These are phyloP conservation scores for Dioscorea cayenensis DNA, from an alignment of 116 monocot species.

Conservation along the genomic window DNA sequence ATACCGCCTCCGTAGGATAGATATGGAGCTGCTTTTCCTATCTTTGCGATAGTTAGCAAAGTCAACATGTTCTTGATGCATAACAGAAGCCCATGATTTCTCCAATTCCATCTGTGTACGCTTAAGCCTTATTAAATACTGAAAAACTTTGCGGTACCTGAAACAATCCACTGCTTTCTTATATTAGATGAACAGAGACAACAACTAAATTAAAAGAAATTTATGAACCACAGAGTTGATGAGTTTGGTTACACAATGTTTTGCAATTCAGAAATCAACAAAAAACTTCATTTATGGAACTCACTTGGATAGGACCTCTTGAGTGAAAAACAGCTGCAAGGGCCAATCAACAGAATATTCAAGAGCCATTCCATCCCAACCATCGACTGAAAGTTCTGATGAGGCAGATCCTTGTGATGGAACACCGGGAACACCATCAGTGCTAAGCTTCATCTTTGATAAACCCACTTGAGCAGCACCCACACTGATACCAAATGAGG, in stretches of 20 bases:
- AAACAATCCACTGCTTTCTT: slow-evolving; percentile 15
- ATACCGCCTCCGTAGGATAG: slow-evolving; percentile 35
- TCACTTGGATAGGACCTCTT: slow-evolving; percentile 91
- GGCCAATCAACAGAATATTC: slow-evolving; percentile 92
- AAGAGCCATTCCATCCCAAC: slow-evolving; percentile 90
- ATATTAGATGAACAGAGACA: not conserved
- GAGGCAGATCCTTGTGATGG: slow-evolving; percentile 38
- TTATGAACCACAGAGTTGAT: not conserved
- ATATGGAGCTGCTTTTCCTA: slow-evolving; percentile 26
- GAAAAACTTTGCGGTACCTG: slow-evolving; percentile 88
- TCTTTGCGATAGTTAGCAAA: slow-evolving; percentile 74
- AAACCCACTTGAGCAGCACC: slow-evolving; percentile 36
- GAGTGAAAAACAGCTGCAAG: slow-evolving; percentile 88
- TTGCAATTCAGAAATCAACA: not conserved
- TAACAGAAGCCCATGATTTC: slow-evolving; percentile 91
- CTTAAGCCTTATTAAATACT: slow-evolving; percentile 84
- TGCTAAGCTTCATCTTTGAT: slow-evolving; percentile 24
- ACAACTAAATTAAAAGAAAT: not conserved
- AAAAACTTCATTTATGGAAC: slow-evolving; percentile 11
- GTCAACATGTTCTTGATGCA: slow-evolving; percentile 89
- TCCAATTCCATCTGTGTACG: slow-evolving; percentile 99
- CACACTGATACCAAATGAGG: slow-evolving; percentile 54
- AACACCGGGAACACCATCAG: slow-evolving; percentile 25
- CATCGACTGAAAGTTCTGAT: slow-evolving; percentile 63
- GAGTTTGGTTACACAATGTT: not conserved